A percentile compares a stretch with the other conserved stretches of the same genome.
phyloP scores from a whole-genome alignment of 2,329 filamentous ascomycete species.

The Apiospora malaysiana region DNA sequence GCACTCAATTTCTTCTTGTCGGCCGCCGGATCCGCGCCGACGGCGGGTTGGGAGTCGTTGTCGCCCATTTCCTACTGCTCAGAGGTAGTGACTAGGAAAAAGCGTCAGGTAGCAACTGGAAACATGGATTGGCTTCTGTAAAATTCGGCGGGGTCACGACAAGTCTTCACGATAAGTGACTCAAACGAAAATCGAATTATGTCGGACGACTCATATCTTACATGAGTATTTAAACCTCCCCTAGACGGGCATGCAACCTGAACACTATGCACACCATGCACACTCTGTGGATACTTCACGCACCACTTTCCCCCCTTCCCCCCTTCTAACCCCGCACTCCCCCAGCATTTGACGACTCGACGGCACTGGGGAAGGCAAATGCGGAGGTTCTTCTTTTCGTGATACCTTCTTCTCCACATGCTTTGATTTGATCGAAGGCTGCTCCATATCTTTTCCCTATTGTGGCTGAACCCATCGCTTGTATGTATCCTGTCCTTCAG shows the following conservation, averaged over 20 bases:
- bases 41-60: not conserved
- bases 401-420: constrained; percentile 1
- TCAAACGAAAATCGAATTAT: not conserved
- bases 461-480: constrained; percentile 1
- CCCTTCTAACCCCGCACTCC: not conserved
- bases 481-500: constrained; percentile 14
- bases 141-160: not conserved
- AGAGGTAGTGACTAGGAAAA: too few species aligned
- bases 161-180: not conserved
- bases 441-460: not conserved
- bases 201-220: constrained; percentile 16
- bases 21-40: not conserved
- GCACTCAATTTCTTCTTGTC: constrained; percentile 22
- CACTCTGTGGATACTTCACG: constrained; percentile 4
- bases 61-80: not conserved
- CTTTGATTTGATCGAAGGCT: not conserved
- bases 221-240: constrained; percentile 1
- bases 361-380: constrained; percentile 15
- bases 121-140: not conserved
- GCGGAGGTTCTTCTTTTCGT: constrained; percentile 16
- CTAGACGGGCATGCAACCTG: constrained; percentile 8
- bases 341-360: not conserved
- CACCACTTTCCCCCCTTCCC: too few species aligned
- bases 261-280: constrained; percentile 8
- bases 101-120: too few species aligned